Evolutionary conservation across 345 rosid species (phyloP), one percentile per base, ranked within the genome.

Genomic region (Draba incana): DNA sequence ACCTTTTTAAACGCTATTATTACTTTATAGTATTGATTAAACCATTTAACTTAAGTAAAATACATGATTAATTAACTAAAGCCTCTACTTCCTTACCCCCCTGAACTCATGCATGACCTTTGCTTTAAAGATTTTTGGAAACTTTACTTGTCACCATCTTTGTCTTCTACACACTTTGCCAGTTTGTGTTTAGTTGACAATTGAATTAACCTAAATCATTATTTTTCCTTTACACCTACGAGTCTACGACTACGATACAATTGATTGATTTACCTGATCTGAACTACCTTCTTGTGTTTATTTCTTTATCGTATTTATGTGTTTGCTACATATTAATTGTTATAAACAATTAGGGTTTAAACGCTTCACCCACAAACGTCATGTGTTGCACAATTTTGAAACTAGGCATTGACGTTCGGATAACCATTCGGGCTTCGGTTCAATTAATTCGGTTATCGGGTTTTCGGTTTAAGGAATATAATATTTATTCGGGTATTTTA

Each of bases 101-200:
- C 74, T 75, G 74, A 75, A 75, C 78, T 75, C 78, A 75, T 75
- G 78, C 78, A 75, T 75, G 74, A 75, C 69, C 74, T 53, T 68
- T 75, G 69, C 69, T 47, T 68, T 68, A 62, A 3, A 47, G 74
- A 46, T 68, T 52, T 67, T 67, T 52, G 43, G 45, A 47, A 74
- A 47, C 78, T 52, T 75, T 38, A 75, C 53, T 75, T 75, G 78
- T 75, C 78, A 62, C 52, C 23, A 55, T 75, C 78, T 61, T 62
- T 75, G 78, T 75, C 78, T 68, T 61, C 69, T 52, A 68, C 46
- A 67, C 45, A 60, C 56, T 54, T 68, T 41, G 71, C 39, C 41
- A 65, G 66, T 72, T 72, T 62, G 59, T 54, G 59, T 75, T 61
- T 67, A 61, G 64, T 75, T 68, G 74, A 75, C 69, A 54, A 68